phyloP scores from a whole-genome alignment of 106 monocot genomes.

The Dioscorea dumetorum region DNA sequence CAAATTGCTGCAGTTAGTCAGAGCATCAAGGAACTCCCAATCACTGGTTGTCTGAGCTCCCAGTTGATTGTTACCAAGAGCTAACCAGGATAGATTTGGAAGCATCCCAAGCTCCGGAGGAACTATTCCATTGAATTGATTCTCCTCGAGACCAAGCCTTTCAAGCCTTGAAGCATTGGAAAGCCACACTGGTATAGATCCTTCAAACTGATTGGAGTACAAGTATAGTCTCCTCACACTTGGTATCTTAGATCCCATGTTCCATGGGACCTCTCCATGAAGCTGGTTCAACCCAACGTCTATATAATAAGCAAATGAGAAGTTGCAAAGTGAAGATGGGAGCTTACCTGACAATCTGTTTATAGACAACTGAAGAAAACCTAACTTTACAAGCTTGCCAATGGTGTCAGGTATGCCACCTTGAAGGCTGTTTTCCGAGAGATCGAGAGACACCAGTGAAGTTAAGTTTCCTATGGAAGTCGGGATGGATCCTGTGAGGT shows the following conservation, averaged over 20 bases:
- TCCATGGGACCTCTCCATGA: slow-evolving; percentile 9
- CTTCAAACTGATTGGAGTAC: slow-evolving; percentile 4
- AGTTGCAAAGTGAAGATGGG: slow-evolving; percentile 15
- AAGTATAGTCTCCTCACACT: slow-evolving; percentile 3
- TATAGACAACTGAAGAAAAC: slow-evolving; percentile 2
- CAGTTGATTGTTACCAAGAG: slow-evolving; percentile 9
- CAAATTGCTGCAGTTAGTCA: slow-evolving; percentile 8
- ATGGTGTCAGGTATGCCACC: slow-evolving; percentile 6
- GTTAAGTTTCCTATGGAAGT: slow-evolving; percentile 16
- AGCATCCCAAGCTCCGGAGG: slow-evolving; percentile 17
- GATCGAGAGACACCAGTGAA: slow-evolving; percentile 1
- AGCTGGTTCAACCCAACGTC: slow-evolving; percentile 4
- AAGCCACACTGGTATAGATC: slow-evolving; percentile 13
- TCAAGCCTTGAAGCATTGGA: slow-evolving; percentile 16
- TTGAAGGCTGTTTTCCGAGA: slow-evolving; percentile 2
- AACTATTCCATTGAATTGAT: slow-evolving; percentile 17
- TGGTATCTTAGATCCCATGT: slow-evolving; percentile 10
- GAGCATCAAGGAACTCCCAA: slow-evolving; percentile 18
- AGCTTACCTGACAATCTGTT: slow-evolving; percentile 30
- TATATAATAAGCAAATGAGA: slow-evolving; percentile 9
- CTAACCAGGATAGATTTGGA: neutral
- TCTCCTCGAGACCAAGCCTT: slow-evolving; percentile 6
- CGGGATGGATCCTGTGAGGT: slow-evolving; percentile 17
- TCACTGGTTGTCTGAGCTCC: slow-evolving; percentile 12
- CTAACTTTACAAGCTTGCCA: neutral